Evolutionary conservation across 208 protist genomes (phyloP), one percentile per base, ranked within the genome.

Genomic region (Angomonas deanei): DNA sequence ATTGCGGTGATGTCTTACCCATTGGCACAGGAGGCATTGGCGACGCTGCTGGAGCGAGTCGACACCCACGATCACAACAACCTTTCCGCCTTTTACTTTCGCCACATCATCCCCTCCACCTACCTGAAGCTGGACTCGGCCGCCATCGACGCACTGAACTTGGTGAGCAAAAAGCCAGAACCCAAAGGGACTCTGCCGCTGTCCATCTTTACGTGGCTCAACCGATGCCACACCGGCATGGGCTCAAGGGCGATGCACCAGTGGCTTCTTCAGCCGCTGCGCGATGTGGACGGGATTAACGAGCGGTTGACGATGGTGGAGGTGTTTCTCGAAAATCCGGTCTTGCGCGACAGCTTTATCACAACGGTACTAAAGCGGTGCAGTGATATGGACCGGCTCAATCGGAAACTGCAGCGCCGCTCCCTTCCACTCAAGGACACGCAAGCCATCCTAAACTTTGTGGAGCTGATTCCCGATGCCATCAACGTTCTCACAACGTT

Each of bases 251-350:
- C 88, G 59, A 89, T 99, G 70, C 74, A 88, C 15, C 91, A 98
- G 74, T 99, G 97, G 97, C 78, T 99, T 26, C 96, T 97, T 46
- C 97, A 99, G 87, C 98, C 98, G 6, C 72, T 99, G 15, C 76
- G 97, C 19, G 86, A 94, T 56, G 64, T 75, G 0, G 84, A 92
- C 0, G 82, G 96, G 28, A 99, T 99, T 66, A 81, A 88, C 42
- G 75, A 92, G 68, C 85, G 98, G 36, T 88, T 94, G 4, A 83
- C 96, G 42, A 84, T 99, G 61, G 96, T 99, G 23, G 82, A 97
- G 53, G 61, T 92, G 6, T 97, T 99, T 48, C 53, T 94, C 0
- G 80, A 98, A 39, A 91, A 87, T 64, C 69, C 82, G 0, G 78
- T 84, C 23, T 54, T 98, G 19, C 80, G 96, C n/a, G 78, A 96